phyloP scores from a whole-genome alignment of 2,329 filamentous ascomycete genomes.

The Botrytis hyacinthi region DNA sequence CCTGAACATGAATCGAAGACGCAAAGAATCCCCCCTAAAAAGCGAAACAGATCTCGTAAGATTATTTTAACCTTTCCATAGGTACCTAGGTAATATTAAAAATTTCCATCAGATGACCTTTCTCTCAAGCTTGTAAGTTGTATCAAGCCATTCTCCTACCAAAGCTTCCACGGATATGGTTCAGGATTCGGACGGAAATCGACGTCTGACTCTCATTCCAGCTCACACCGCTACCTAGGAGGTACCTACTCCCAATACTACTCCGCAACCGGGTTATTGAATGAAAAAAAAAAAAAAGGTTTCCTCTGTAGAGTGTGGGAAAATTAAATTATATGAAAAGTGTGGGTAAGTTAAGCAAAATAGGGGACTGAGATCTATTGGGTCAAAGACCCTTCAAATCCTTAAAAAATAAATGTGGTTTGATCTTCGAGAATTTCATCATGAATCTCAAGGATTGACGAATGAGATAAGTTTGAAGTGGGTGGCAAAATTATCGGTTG shows the following conservation, averaged over 20 bases:
- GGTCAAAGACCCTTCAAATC: background rate
- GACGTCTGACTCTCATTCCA: background rate
- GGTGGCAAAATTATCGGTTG: background rate
- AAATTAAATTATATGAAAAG: background rate
- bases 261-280: background rate
- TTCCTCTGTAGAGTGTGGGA: background rate
- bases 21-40: background rate
- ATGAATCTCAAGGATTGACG: background rate
- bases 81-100: background rate
- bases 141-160: background rate
- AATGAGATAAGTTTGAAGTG: background rate
- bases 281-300: background rate
- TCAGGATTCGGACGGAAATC: background rate
- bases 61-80: background rate
- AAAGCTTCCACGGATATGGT: background rate
- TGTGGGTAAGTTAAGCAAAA: background rate
- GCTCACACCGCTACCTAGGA: constrained; percentile 6
- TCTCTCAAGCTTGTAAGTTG: background rate
- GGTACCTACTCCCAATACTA: background rate
- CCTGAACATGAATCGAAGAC: background rate
- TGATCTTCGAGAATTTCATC: background rate
- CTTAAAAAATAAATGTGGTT: background rate
- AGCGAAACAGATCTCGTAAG: background rate
- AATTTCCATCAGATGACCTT: constrained; percentile 9
- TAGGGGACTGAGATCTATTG: background rate